Evolutionary conservation across 2,329 filamentous ascomycete genomes (phyloP).

Genomic region (Canariomyces notabilis): DNA sequence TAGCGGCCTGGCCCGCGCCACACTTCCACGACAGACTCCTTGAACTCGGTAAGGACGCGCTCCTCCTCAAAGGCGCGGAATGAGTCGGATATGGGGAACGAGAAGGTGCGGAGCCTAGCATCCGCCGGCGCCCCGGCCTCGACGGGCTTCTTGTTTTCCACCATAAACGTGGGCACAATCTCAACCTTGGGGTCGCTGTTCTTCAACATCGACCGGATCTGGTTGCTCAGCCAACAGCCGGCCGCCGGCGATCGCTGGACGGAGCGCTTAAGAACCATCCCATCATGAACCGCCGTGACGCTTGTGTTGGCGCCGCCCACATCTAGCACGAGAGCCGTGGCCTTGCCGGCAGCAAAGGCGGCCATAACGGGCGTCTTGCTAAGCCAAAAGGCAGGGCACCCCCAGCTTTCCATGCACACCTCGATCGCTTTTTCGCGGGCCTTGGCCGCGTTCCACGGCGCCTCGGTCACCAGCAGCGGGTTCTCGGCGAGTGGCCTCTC

Average conservation of each 20-base stretch:
- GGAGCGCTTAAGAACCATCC: constrained; percentile 87
- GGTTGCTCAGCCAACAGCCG: constrained; percentile 83
- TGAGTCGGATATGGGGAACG: constrained; percentile 56
- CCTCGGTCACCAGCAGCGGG: constrained; percentile 88
- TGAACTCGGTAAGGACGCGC: constrained; percentile 89
- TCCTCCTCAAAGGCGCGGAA: constrained; percentile 87
- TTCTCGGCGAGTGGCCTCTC: constrained; percentile 82
- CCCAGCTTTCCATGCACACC: constrained; percentile 96
- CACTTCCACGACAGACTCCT: constrained; percentile 92
- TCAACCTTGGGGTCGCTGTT: constrained; percentile 64
- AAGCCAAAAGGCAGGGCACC: constrained; percentile 89
- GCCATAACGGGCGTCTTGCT: constrained; percentile 84
- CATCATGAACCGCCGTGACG: constrained; percentile 88
- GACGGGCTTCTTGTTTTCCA: constrained; percentile 81
- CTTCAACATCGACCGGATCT: constrained; percentile 77
- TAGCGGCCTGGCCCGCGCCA: constrained; percentile 79
- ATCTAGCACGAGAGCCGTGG: constrained; percentile 87
- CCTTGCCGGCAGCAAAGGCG: constrained; percentile 88
- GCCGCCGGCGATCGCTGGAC: constrained; percentile 80
- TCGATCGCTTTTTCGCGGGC: constrained; percentile 91
- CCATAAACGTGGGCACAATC: constrained; percentile 78
- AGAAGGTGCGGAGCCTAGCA: constrained; percentile 67
- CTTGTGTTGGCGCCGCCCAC: constrained; percentile 84
- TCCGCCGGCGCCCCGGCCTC: constrained; percentile 79
- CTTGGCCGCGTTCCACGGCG: constrained; percentile 85